Evolutionary conservation across 129 eudicot species (phyloP).

Genomic region (Arctium minus): DNA sequence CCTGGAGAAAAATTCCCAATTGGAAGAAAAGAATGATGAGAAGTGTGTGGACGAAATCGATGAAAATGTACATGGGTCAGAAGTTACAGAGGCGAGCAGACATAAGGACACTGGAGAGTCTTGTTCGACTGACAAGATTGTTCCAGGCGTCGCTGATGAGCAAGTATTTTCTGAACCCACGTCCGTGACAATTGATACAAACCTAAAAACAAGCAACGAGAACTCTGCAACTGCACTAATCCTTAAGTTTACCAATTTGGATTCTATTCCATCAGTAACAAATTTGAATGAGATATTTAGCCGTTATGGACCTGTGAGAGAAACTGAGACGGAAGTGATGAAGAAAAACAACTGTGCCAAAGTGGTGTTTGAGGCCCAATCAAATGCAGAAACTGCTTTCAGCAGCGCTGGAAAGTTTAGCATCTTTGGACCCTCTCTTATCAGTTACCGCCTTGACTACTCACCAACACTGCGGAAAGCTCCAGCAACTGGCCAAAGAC

Average conservation of each 20-base stretch:
- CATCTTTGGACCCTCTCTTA: constrained; percentile 57
- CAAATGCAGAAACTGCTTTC: constrained; percentile 70
- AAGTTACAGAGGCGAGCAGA: constrained; percentile 8
- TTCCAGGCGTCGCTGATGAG: constrained; percentile 24
- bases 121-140: constrained; percentile 36
- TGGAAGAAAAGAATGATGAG: not conserved
- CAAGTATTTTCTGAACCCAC: constrained; percentile 21
- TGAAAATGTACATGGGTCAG: not conserved
- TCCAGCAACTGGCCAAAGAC: constrained; percentile 26
- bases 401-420: constrained; percentile 64
- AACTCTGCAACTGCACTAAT: constrained; percentile 43
- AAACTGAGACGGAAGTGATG: constrained; percentile 22
- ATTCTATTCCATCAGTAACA: constrained; percentile 51
- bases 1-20: constrained; percentile 10
- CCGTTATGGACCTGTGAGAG: constrained; percentile 42
- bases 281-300: constrained; percentile 52
- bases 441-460: constrained; percentile 49
- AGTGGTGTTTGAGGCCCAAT: constrained; percentile 52
- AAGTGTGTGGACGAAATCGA: not conserved
- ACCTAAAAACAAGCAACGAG: constrained; percentile 6
- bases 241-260: constrained; percentile 47
- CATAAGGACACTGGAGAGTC: constrained; percentile 31
- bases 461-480: constrained; percentile 33
- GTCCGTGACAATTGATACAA: not conserved
- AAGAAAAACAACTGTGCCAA: constrained; percentile 58